phyloP scores from a whole-genome alignment of 2,329 filamentous ascomycete genomes.

The Graphium sp. region DNA sequence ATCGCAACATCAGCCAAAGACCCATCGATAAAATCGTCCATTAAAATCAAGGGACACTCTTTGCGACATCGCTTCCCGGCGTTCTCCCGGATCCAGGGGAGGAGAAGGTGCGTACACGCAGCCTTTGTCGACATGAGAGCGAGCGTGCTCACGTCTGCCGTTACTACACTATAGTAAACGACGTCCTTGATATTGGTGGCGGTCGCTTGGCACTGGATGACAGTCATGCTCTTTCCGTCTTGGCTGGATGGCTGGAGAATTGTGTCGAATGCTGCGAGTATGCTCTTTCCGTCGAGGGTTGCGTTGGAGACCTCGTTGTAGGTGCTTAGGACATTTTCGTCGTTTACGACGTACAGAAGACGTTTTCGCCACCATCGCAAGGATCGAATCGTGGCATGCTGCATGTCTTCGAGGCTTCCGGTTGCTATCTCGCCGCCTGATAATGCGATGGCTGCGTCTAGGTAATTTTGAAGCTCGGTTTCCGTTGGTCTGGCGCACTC shows the following conservation, averaged over 20 bases:
- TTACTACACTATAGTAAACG: conserved; percentile 24
- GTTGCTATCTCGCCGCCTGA: conserved; percentile 12
- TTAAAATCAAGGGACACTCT: conserved; percentile 23
- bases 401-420: conserved; percentile 16
- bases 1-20: conserved; percentile 27
- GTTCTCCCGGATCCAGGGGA: conserved; percentile 26
- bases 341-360: conserved; percentile 17
- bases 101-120: conserved; percentile 25
- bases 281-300: conserved; percentile 18
- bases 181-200: conserved; percentile 29
- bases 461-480: conserved; percentile 19
- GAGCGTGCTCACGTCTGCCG: conserved; percentile 22
- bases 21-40: conserved; percentile 35
- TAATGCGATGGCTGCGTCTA: conserved; percentile 15
- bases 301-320: conserved; percentile 23
- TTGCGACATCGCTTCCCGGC: conserved; percentile 16
- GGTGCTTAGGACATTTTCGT: conserved; percentile 19
- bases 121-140: conserved; percentile 30
- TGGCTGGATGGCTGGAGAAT: conserved; percentile 14
- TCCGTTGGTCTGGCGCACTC: conserved; percentile 23
- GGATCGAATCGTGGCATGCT: conserved; percentile 13
- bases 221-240: conserved; percentile 17
- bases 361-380: conserved; percentile 17
- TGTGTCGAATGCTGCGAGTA: conserved; percentile 17
- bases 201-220: conserved; percentile 32